Evolutionary conservation across 768 basidiomycete species (phyloP).

Genomic region (Cystofilobasidium capitatum): DNA sequence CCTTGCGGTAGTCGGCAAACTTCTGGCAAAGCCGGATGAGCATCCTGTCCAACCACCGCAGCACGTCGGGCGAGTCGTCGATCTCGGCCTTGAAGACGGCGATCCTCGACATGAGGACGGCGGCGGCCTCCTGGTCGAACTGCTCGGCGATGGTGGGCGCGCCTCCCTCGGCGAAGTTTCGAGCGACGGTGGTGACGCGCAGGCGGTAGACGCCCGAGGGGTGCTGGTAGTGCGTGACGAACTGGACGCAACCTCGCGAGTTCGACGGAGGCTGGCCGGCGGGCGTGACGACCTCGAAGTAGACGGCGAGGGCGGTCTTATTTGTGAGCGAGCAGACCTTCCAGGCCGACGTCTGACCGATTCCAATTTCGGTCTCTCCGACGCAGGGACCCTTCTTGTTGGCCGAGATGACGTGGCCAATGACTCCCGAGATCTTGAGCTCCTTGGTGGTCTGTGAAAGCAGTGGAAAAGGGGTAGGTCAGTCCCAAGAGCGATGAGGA

Average conservation of each 20-base stretch:
- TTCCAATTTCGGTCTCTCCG: conserved; percentile 97
- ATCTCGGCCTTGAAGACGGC: conserved; percentile 99
- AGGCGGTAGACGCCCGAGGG: conserved; percentile 87
- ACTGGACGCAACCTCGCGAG: conserved; percentile 82
- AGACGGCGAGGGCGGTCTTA: conserved; percentile 77
- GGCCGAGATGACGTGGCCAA: conserved; percentile 93
- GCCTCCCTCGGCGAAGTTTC: conserved; percentile 96
- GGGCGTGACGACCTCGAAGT: conserved; percentile 97
- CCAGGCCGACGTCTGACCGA: conserved; percentile 97
- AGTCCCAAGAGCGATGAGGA: not conserved
- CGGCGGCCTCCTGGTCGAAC: conserved; percentile 96
- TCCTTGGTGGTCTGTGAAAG: conserved; percentile 81
- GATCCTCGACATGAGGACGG: conserved; percentile 96
- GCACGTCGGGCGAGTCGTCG: conserved; percentile 90
- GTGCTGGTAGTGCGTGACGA: conserved; percentile 97
- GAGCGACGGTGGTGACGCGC: conserved; percentile 95
- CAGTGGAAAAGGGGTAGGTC: not conserved
- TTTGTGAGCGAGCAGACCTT: conserved; percentile 86
- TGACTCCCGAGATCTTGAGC: conserved; percentile 92
- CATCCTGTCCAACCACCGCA: conserved; percentile 97
- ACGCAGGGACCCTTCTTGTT: conserved; percentile 95
- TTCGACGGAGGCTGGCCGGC: conserved; percentile 78
- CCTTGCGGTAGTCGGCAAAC: conserved; percentile 97
- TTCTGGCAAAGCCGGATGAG: conserved; percentile 96
- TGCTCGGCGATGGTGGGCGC: conserved; percentile 83